Evolutionary conservation across 352 stramenopile genomes (phyloP), one percentile per base, ranked within the genome.

Genomic region (Pythium inflatum): DNA sequence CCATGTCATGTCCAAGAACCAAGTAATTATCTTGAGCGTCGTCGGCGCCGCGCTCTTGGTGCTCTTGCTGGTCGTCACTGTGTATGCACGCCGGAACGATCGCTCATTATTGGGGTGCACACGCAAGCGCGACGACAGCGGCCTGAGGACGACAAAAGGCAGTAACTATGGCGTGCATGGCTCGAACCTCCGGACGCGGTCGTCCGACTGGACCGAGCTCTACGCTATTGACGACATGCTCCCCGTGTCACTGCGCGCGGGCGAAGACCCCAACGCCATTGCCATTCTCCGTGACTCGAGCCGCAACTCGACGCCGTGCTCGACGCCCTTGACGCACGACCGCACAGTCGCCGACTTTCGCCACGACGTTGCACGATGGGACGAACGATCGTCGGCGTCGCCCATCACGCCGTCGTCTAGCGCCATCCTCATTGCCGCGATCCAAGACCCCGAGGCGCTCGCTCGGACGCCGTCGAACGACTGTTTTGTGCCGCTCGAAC

Each of bases 381-480:
- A 87, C 54, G 62, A 82, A 33, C 77, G 76, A 5, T 66, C 75
- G 22, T 85, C 77, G 3, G 76, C 77, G 38, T 85, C 80, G 30
- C 80, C 80, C 4, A 87, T 87, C 58, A 87, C 79, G 8, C 79
- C 79, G 28, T 67, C 71, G 34, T 81, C 76, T 46, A 81, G 66
- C 30, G 68, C 62, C n/a, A 75, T 75, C 54, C 70, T 79, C 73
- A 45, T 82, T 74, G 48, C 59, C 27, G 65, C 64, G n/a, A 43
- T 65, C 24, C 55, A 71, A 41, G 40, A 77, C 20, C 38, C 53
- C 7, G 66, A 71, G 30, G 13, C 31, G 24, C 38, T 75, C 48
- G 28, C 62, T 1, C 59, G 34, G 48, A 70, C 63, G 16, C 59
- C 64, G 11, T 57, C 76, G 12, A 78, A 68, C 49, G 77, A 83